Evolutionary conservation across 2,329 filamentous ascomycete species (phyloP).

Genomic region (Aspergillus sp.): DNA sequence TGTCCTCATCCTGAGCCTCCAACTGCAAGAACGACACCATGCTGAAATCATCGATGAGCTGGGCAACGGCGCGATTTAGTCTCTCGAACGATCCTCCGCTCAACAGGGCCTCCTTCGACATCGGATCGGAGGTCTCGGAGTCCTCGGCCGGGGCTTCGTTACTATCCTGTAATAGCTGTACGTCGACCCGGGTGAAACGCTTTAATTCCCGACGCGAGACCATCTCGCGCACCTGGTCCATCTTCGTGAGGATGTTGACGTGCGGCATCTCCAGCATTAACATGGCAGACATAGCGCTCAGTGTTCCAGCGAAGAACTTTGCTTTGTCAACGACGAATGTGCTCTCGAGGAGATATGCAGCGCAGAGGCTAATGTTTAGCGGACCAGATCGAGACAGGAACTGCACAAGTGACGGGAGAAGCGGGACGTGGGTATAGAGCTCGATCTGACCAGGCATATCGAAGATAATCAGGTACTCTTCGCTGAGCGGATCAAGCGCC

Average conservation of each 20-base stretch:
- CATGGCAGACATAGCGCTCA: slow-evolving; percentile 98
- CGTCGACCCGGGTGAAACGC: slow-evolving; percentile 84
- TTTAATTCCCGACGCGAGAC: slow-evolving; percentile 85
- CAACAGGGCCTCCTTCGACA: slow-evolving; percentile 70
- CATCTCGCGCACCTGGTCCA: slow-evolving; percentile 92
- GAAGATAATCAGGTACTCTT: slow-evolving; percentile 96
- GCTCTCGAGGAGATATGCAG: slow-evolving; percentile 89
- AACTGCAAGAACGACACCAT: slow-evolving; percentile 95
- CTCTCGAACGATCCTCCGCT: slow-evolving; percentile 76
- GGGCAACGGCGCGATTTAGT: slow-evolving; percentile 83
- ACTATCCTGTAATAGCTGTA: slow-evolving; percentile 71
- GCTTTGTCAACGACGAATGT: slow-evolving; percentile 94
- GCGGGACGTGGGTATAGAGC: slow-evolving; percentile 94
- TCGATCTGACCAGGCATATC: slow-evolving; percentile 99
- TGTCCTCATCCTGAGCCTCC: slow-evolving; percentile 88
- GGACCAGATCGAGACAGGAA: slow-evolving; percentile 76
- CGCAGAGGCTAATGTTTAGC: slow-evolving; percentile 87
- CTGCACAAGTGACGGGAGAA: slow-evolving; percentile 79
- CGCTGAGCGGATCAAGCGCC: slow-evolving; percentile 78
- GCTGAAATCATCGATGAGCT: slow-evolving; percentile 93
- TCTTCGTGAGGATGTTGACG: slow-evolving; percentile 94
- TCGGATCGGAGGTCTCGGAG: slow-evolving; percentile 59
- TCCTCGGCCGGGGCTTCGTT: slow-evolving; percentile 48
- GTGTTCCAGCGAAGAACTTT: slow-evolving; percentile 94
- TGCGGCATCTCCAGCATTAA: slow-evolving; percentile 97